Percentiles rank a stretch among this genome's conserved stretches.
phyloP scores from a whole-genome alignment of 1,139 yeast species.

The Kodamaea suecica region DNA sequence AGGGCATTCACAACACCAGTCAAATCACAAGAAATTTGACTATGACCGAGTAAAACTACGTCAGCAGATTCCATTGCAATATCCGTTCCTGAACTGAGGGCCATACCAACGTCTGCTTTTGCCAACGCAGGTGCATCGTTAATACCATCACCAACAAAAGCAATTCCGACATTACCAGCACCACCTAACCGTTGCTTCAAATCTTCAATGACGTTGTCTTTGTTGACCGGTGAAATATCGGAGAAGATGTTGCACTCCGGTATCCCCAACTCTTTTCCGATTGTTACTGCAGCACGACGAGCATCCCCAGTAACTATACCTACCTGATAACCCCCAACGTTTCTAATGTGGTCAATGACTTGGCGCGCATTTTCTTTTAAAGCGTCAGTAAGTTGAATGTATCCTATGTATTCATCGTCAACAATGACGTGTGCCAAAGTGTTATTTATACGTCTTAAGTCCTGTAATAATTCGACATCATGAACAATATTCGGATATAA shows the following conservation, averaged over 20 bases:
- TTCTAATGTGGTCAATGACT: conserved; percentile 55
- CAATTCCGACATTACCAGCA: conserved; percentile 44
- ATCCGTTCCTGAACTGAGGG: conserved; percentile 90
- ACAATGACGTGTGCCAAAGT: conserved; percentile 47
- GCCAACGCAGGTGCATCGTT: conserved; percentile 96
- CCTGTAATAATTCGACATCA: conserved; percentile 11
- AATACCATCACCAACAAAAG: conserved; percentile 95
- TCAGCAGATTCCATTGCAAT: conserved; percentile 97
- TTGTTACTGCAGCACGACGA: conserved; percentile 54
- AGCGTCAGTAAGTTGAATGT: conserved; percentile 64
- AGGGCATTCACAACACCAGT: conserved; percentile 70
- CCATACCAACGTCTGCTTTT: conserved; percentile 84
- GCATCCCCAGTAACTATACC: conserved; percentile 94
- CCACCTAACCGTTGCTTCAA: conserved; percentile 49
- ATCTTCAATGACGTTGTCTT: conserved; percentile 61
- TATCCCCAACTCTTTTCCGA: conserved; percentile 70
- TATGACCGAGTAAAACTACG: conserved; percentile 57
- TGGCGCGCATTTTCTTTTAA: conserved; percentile 62
- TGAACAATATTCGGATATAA: conserved; percentile 16
- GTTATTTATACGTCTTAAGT: conserved; percentile 20
- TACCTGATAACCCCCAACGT: conserved; percentile 54
- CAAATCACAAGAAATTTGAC: conserved; percentile 40
- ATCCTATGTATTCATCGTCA: conserved; percentile 59
- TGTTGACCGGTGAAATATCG: conserved; percentile 74
- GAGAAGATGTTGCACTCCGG: conserved; percentile 64